Evolutionary conservation across 805 yeast genomes (phyloP), one percentile per base, ranked within the genome.

Genomic region (Saccharomycopsis sp.): DNA sequence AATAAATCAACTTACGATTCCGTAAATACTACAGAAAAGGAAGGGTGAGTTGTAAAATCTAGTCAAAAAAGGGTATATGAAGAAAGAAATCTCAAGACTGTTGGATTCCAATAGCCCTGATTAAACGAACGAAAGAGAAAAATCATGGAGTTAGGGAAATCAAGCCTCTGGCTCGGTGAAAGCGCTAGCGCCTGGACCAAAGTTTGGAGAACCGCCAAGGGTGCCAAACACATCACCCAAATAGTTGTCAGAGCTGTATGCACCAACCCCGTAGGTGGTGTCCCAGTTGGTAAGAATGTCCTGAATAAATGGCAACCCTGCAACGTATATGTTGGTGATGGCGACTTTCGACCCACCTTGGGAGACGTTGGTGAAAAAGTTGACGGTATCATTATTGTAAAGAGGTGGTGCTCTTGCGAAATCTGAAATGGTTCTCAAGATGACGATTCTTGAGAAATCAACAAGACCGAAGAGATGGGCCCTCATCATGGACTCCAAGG

Each of bases 351-450:
- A 59, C 21, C 80, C 81, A 48, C 80, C 80, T 48, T 69, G 71
- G 37, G 57, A 56, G 38, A 65, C 65, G 36, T 64, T 59, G 52
- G 59, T 63, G 64, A 76, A 74, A 62, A 71, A 73, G 22, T 62
- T 61, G 33, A 70, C 65, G 7, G 79, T 63, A 49, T 64, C 63
- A 48, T 66, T 59, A 22, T 60, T 54, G 50, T 59, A 48, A 2
- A 61, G 55, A 35, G 67, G 66, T 51, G 74, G 82, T 40, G 75
- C 71, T 50, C 72, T 63, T 48, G 71, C 63, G 51, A 72, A 74
- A 58, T 77, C 79, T 4, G 80, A 71, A 48, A 73, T 73, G 36
- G 80, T 64, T 63, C 82, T 72, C 73, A 75, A 61, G 20, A 75
- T 63, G 9, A 75, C 73, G 46, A 77, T 63, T 59, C 82, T 68